Evolutionary conservation across 768 basidiomycete species (phyloP).

Genomic region (Austroboletus eburneus): DNA sequence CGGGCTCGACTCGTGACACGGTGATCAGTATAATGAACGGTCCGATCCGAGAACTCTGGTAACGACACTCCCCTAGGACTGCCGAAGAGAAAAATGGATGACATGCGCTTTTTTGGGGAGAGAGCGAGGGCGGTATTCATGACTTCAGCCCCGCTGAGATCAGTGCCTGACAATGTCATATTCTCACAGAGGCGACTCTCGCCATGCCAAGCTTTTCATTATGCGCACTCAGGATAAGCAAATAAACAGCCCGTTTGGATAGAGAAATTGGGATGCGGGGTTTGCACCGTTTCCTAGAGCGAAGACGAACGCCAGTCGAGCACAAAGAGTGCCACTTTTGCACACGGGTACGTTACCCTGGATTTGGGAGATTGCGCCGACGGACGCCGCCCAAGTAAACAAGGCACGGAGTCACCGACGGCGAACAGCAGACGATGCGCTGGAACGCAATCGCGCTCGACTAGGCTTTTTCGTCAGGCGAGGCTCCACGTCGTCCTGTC

Average conservation of each 20-base stretch:
- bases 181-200: conserved; percentile 16
- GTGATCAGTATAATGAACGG: conserved; percentile 24
- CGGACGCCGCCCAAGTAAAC: conserved; percentile 3
- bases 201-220: conserved; percentile 24
- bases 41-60: conserved; percentile 19
- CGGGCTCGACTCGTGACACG: conserved; percentile 12
- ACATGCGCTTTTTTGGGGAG: conserved; percentile 21
- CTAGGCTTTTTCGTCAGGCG: conserved; percentile 27
- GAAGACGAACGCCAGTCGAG: not conserved
- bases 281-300: conserved; percentile 1
- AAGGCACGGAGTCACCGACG: conserved; percentile 23
- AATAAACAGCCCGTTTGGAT: conserved; percentile 9
- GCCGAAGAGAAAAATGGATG: conserved; percentile 15
- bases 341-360: conserved; percentile 15
- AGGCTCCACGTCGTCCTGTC: conserved; percentile 22
- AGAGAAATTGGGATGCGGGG: conserved; percentile 4
- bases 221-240: conserved; percentile 18
- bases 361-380: conserved; percentile 10
- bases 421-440: conserved; percentile 17
- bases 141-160: conserved; percentile 18
- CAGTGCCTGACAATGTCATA: conserved; percentile 26
- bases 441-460: conserved; percentile 23
- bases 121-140: conserved; percentile 20
- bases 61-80: conserved; percentile 10
- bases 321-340: conserved; percentile 2